Evolutionary conservation across 2,329 filamentous ascomycete species (phyloP), one percentile per base, ranked within the genome.

Genomic region (Raffaelea albimanens): DNA sequence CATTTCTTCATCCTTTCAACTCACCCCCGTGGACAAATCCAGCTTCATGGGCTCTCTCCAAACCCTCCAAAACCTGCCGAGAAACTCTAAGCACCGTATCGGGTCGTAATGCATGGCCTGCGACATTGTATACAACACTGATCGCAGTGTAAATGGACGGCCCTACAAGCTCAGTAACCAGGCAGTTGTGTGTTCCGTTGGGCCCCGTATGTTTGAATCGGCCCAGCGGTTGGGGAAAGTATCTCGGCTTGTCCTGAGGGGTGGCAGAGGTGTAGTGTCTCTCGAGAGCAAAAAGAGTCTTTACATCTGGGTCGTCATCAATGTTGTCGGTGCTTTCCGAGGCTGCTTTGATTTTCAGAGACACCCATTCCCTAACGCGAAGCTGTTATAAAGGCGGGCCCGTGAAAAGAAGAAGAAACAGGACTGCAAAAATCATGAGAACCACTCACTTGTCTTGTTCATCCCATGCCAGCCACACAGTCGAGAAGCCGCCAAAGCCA

Each of bases 381-480:
- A n/a, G n/a, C n/a, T n/a, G n/a, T n/a, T n/a, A n/a, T n/a, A n/a
- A n/a, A n/a, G n/a, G n/a, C n/a, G n/a, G n/a, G n/a, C n/a, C n/a
- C n/a, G n/a, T n/a, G n/a, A n/a, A n/a, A n/a, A n/a, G n/a, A n/a
- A n/a, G n/a, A n/a, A n/a, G n/a, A n/a, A n/a, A n/a, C n/a, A n/a
- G n/a, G n/a, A n/a, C n/a, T n/a, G n/a, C n/a, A n/a, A n/a, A n/a
- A n/a, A n/a, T n/a, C 42, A 44, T 13, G 42, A 14, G 23, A 14
- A n/a, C n/a, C n/a, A n/a, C n/a, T n/a, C n/a, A n/a, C n/a, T n/a
- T n/a, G 3, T 39, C 5, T 22, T 7, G 7, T 5, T 16, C 21
- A 40, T 45, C 44, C 34, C 21, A 40, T 21, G 36, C 44, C 16
- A 45, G 44, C 44, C 44, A 45, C 7, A 45, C 44, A 4, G 44